Base-by-base conservation (phyloP, 73 alveolate species). In the Paramecium octaurelia region DNA sequence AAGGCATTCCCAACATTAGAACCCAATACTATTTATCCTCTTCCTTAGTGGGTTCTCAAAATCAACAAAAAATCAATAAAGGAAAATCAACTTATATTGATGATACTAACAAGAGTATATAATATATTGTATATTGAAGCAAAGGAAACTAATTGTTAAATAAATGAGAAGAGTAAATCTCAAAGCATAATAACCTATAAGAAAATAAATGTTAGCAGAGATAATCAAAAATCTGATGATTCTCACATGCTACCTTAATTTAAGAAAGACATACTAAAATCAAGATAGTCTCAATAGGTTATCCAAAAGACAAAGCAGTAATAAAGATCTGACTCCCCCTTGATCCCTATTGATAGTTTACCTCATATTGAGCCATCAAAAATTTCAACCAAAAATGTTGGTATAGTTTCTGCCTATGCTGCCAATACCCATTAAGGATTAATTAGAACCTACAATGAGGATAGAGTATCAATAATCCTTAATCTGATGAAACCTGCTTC, bases 381-480 rank as follows among this genome's bases (percentile, higher is more conserved):
- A 94, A 92, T 92, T 27, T 97, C 99, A 12, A 93, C 77, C 46
- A 96, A 96, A 88, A 92, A 95, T 86, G 83, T 77, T 93, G 99
- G 99, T 43, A 92, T 95, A n/a, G 93, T 98, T 31, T 77, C 94
- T 92, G 96, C 98, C 1, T 98, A 98, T 94, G 98, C 98, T n/a
- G 99, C 99, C 31, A 97, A 97, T 92, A 97, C 99, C 3, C 96
- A 96, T 71, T 95, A 97, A 95, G 99, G 99, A 48, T 68, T 97
- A 91, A 92, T 96, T 24, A 86, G 98, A 57, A 77, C 92, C 18
- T 95, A 96, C 24, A 96, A 96, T 75, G 98, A 96, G 92, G 98
- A 96, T 44, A 59, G 97, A 92, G 98, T 95, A 10, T 95, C 97
- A 10, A 96, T 96, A 12, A 93, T 96, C 0, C 83, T 95, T 31